Base-by-base conservation (phyloP, 495 filamentous ascomycete genomes). In the Podospora bellae-mahoneyi region DNA sequence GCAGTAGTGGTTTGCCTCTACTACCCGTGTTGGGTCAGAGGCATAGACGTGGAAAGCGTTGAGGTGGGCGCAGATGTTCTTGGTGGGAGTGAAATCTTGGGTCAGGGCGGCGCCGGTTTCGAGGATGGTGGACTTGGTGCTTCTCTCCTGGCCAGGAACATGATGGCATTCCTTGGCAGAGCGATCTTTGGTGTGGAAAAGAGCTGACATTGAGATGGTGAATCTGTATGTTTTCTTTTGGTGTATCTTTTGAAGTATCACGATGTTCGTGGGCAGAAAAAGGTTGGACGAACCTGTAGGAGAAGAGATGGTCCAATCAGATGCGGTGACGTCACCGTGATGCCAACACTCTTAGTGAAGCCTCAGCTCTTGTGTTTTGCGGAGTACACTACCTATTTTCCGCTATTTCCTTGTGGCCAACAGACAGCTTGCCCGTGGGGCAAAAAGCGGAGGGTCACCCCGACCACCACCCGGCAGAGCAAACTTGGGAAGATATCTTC, bases 1-100 rank as follows among this genome's bases (percentile, higher is more conserved):
- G 75, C 92, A 97, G 79, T 95, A 97, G 75, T 97, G 93, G 75
- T 94, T 92, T 3, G 91, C 82, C 73, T 95, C 92, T 28, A 97
- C 86, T 67, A 80, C 82, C 26, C 90, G 85, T 0, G 79, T 82
- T 0, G 87, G 87, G 59, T 93, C 91, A 16, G 84, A 83, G 48
- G 88, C 88, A 76, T 94, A 94, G 66, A 87, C 85, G 78, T 96
- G 93, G 79, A 92, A 94, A 61, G 92, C 93, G 75, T 95, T 92
- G 30, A 96, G 83, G 74, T 92, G 89, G 3, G 90, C 92, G 78
- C 94, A 96, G 70, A 96, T 86, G 63, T 85, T 85, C 68, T 92
- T 90, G 28, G 91, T 73, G 0, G 93, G 93, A 0, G 81, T 79
- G 75, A 96, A 92, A 69, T 90, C 82, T 80, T 91, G 77, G 15